Percentiles rank a stretch among this genome's conserved stretches.
Conservation (phyloP, 164 flowering plant genomes). For the Aristolochia californica region DNA sequence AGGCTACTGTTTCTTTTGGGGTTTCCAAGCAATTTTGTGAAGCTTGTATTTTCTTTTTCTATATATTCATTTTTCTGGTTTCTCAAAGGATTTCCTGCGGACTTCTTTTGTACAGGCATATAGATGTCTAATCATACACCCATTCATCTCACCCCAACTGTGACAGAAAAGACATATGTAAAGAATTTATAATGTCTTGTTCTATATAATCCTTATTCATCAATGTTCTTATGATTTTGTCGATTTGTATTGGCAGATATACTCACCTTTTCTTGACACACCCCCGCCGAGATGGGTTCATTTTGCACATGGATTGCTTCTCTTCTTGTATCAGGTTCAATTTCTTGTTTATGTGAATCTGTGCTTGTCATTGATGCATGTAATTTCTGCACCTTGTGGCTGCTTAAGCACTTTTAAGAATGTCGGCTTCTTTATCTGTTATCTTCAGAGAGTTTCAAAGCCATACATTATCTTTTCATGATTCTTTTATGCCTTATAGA, state of each 20-base stretch:
- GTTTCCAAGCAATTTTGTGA: no score
- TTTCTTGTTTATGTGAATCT: neutral
- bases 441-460: no score
- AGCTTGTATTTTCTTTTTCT: no score
- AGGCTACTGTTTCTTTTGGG: no score
- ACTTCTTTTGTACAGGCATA: no score
- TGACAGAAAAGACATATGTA: neutral
- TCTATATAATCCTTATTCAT: neutral
- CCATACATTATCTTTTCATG: no score
- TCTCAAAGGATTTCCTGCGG: no score
- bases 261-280: constrained; percentile 91
- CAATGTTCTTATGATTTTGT: neutral
- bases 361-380: neutral
- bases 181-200: neutral
- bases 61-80: no score
- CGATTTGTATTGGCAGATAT: constrained; percentile 41
- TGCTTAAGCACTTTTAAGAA: neutral
- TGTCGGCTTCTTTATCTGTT: neutral
- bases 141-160: neutral
- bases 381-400: no score
- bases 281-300: constrained; percentile 98
- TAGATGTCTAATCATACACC: neutral
- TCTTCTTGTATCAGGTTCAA: constrained; percentile 88
- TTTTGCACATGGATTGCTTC: constrained; percentile 89
- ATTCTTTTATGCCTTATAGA: no score